Evolutionary conservation across 1,139 yeast genomes (phyloP).

Genomic region (Pneumocystis wakefieldiae): DNA sequence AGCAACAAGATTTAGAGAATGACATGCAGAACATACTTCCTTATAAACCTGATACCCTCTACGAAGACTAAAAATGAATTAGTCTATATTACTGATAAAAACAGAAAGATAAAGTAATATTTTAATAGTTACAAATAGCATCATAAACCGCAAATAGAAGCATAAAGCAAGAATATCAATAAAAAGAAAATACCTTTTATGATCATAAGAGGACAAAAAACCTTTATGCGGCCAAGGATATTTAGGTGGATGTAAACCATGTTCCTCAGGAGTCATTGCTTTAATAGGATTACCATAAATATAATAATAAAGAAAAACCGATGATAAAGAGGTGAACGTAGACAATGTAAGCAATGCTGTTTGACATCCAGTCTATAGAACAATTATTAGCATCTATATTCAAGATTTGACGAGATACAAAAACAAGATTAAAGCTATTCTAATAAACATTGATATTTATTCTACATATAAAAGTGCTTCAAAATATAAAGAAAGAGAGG

Average conservation of each 20-base stretch:
- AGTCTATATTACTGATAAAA: background rate
- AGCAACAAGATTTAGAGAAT: conserved; percentile 82
- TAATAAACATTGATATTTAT: background rate
- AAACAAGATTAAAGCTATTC: background rate
- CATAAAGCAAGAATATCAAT: conserved; percentile 28
- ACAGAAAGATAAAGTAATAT: background rate
- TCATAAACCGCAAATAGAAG: background rate
- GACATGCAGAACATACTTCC: conserved; percentile 98
- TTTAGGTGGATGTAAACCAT: conserved; percentile 91
- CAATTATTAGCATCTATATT: background rate
- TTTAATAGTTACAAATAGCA: background rate
- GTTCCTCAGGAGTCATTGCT: conserved; percentile 98
- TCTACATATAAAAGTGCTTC: too few relatives aligned
- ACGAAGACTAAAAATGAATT: conserved; percentile 35
- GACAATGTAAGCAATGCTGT: conserved; percentile 15
- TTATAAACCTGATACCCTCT: conserved; percentile 98
- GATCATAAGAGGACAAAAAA: conserved; percentile 85
- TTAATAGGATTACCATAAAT: conserved; percentile 70
- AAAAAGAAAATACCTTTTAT: conserved; percentile 30
- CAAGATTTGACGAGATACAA: background rate
- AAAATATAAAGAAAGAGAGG: background rate
- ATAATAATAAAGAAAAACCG: conserved; percentile 30
- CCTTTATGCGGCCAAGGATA: conserved; percentile 88
- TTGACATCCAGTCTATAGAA: background rate
- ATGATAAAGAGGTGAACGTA: conserved; percentile 17